Conservation (phyloP, 495 filamentous ascomycete species). For the Thozetella sp. region DNA sequence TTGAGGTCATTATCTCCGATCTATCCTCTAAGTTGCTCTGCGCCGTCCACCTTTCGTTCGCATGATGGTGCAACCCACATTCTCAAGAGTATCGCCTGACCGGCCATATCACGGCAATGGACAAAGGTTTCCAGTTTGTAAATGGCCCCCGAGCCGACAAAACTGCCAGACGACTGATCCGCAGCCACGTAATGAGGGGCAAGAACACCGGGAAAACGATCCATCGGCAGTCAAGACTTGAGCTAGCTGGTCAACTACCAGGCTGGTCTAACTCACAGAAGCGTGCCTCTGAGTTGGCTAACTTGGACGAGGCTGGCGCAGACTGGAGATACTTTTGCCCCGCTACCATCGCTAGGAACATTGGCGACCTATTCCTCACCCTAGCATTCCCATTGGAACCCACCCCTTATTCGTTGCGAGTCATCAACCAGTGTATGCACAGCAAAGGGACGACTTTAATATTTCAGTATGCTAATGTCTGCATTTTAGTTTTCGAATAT, state of each 20-base stretch:
- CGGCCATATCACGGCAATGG: neutral
- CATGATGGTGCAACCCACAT: neutral
- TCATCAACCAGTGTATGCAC: neutral
- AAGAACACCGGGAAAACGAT: constrained; percentile 2
- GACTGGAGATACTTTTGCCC: too few relatives aligned
- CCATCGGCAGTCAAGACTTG: neutral
- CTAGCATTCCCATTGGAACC: neutral
- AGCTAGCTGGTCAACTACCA: neutral
- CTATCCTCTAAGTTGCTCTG: too few relatives aligned
- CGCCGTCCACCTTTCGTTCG: too few relatives aligned
- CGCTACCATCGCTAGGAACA: too few relatives aligned
- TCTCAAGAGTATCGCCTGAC: too few relatives aligned
- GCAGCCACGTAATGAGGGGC: constrained; percentile 4
- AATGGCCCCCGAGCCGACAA: neutral
- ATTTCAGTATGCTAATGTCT: neutral
- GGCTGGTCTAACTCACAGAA: too few relatives aligned
- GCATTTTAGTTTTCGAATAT: neutral
- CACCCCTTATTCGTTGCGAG: neutral
- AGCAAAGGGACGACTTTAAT: neutral
- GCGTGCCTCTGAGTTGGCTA: neutral
- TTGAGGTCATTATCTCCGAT: too few relatives aligned
- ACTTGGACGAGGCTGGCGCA: neutral
- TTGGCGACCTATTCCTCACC: neutral
- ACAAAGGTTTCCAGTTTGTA: neutral
- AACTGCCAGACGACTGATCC: neutral